Conservation (phyloP, 148 eudicot species). For the Rhododendron ferrugineum region DNA sequence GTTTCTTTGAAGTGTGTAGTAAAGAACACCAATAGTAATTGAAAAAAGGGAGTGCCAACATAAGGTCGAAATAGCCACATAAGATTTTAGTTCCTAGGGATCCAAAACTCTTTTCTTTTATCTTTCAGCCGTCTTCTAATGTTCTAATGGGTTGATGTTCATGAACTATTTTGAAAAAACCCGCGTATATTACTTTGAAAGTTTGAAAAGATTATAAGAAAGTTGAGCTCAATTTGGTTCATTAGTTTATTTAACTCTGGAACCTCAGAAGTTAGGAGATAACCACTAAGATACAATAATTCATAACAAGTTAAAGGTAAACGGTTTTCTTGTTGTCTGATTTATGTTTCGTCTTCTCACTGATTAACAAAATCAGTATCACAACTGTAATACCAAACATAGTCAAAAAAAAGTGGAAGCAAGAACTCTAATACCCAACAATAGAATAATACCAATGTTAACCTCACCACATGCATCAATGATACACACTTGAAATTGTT, state of each 20-base stretch:
- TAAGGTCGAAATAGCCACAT: not conserved
- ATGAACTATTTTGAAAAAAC: not conserved
- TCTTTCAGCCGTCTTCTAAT: not conserved
- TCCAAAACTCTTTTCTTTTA: not conserved
- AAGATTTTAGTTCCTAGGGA: not conserved
- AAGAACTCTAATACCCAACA: not conserved
- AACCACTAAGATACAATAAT: not conserved
- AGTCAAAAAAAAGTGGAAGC: not conserved
- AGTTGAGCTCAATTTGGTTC: slow-evolving; percentile 3
- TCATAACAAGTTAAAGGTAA: not conserved
- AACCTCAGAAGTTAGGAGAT: not conserved
- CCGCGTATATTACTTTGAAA: not conserved
- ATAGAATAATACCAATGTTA: not conserved
- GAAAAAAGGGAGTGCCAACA: not conserved
- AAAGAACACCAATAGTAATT: not conserved
- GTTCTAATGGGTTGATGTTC: not conserved
- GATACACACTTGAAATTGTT: not conserved
- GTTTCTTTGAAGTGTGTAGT: not conserved
- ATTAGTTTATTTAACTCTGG: not conserved
- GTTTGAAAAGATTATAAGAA: not conserved
- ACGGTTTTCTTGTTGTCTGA: not conserved
- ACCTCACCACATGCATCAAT: not conserved
- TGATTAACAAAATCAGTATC: not conserved
- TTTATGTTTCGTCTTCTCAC: not conserved
- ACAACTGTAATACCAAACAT: not conserved